Conservation (phyloP, 23 red algal genomes). For the Gracilaria domingensis region DNA sequence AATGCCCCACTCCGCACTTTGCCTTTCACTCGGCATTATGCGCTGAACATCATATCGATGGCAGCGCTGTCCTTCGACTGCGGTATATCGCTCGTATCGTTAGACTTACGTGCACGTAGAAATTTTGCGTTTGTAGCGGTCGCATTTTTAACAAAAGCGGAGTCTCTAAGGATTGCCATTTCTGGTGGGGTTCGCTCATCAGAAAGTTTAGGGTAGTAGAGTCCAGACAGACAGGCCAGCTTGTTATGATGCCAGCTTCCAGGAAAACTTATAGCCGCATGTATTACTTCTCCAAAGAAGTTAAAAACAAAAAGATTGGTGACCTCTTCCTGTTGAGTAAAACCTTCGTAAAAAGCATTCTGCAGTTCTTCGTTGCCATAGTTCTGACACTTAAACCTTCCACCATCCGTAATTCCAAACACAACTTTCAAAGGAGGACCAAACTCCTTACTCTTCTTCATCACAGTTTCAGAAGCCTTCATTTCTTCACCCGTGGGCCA, state of each 20-base stretch:
- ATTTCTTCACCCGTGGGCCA: conserved; percentile 11
- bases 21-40: too few relatives aligned
- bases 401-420: conserved; percentile 37
- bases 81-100: too few relatives aligned
- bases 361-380: conserved; percentile 18
- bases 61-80: too few relatives aligned
- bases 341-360: conserved; percentile 12
- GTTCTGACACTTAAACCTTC: conserved; percentile 12
- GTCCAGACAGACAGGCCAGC: background rate
- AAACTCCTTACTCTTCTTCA: background rate
- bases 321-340: background rate
- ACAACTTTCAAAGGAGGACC: background rate
- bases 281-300: background rate
- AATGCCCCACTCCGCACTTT: too few relatives aligned
- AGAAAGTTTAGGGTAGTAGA: background rate
- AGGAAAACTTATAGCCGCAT: background rate
- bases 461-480: background rate
- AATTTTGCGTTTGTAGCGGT: too few relatives aligned
- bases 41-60: too few relatives aligned
- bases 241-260: background rate
- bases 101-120: too few relatives aligned
- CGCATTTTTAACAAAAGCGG: too few relatives aligned
- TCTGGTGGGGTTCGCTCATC: background rate
- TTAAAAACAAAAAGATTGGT: background rate
- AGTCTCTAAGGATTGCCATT: too few relatives aligned